Base-by-base conservation (phyloP, 495 filamentous ascomycete species). In the Umbilicaria muhlenbergii region DNA sequence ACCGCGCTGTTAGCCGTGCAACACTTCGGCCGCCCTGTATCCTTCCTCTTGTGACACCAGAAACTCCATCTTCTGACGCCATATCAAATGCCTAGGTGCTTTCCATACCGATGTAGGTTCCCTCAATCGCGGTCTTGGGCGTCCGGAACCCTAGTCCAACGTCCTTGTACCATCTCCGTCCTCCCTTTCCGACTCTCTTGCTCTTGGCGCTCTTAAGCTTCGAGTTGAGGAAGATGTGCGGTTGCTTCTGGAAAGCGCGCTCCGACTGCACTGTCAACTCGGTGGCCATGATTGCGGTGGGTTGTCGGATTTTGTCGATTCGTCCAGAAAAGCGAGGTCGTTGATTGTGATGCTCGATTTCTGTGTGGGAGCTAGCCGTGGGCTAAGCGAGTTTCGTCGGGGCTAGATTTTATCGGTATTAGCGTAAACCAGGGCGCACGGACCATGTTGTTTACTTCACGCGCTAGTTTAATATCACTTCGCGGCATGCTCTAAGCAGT, bases 101-200 rank as follows among this genome's bases (percentile, higher is more conserved):
- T 14, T 60, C 52, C 86, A 71, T 92, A 96, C 89, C 89, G 67
- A 99, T 99, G 74, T 95, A 99, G 64, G 66, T 80, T 62, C 91
- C 91, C 71, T 95, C 87, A 75, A 99, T 96, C 58, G 91, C 91
- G 56, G 74, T 83, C 78, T 84, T 87, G 61, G 91, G 91, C 63
- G 92, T 96, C 68, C 83, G 79, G 80, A 99, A 96, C 55, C 91
- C 91, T 66, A 99, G 72, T 63, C 91, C 91, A 61, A 99, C 85
- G 61, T 99, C 92, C 83, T 99, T 99, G 70, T 87, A 96, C 87
- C 87, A 99, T 86, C 91, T 80, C 59, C 87, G 79, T 53, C 82
- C 83, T 44, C 75, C 71, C 77, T 92, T 88, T 60, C 85, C 86
- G 53, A 72, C 66, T 63, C 80, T 80, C 62, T 78, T 77, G 63